Conservation (phyloP, 2,329 filamentous ascomycete species). For the Ceratocystis harringtonii region DNA sequence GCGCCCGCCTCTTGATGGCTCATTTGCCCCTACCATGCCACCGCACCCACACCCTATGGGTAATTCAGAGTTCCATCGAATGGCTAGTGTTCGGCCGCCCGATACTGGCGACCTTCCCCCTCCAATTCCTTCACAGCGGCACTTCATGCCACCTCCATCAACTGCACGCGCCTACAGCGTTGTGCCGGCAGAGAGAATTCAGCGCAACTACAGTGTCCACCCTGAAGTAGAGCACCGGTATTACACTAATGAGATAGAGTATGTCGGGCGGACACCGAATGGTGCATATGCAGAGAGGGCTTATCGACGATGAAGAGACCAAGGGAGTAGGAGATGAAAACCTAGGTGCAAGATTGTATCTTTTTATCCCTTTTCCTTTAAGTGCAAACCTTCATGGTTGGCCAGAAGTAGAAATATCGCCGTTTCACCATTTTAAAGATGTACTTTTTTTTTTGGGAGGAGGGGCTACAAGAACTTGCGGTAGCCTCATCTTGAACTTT, state of each 20-base stretch:
- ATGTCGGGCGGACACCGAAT: background rate
- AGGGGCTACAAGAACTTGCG: no score
- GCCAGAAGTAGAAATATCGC: no score
- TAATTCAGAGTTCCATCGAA: slow-evolving; percentile 28
- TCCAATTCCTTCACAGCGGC: slow-evolving; percentile 17
- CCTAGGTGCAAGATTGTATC: background rate
- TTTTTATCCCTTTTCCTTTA: no score
- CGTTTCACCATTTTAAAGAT: no score
- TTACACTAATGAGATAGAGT: slow-evolving; percentile 26
- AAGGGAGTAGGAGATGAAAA: background rate
- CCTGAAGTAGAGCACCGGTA: slow-evolving; percentile 28
- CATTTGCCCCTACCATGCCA: slow-evolving; percentile 27
- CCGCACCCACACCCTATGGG: slow-evolving; percentile 32
- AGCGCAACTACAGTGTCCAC: slow-evolving; percentile 29
- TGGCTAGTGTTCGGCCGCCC: slow-evolving; percentile 31
- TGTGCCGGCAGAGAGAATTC: slow-evolving; percentile 23
- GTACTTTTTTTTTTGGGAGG: no score
- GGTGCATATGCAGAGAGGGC: slow-evolving; percentile 18
- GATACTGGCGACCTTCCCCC: slow-evolving; percentile 14
- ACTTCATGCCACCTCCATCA: slow-evolving; percentile 22
- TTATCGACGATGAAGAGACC: slow-evolving; percentile 5
- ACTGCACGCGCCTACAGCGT: slow-evolving; percentile 24
- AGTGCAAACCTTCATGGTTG: no score
- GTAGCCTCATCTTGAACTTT: no score
- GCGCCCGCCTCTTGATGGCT: background rate